Conservation (phyloP, 2,329 filamentous ascomycete genomes). For the Aspergillus ochraceus region DNA sequence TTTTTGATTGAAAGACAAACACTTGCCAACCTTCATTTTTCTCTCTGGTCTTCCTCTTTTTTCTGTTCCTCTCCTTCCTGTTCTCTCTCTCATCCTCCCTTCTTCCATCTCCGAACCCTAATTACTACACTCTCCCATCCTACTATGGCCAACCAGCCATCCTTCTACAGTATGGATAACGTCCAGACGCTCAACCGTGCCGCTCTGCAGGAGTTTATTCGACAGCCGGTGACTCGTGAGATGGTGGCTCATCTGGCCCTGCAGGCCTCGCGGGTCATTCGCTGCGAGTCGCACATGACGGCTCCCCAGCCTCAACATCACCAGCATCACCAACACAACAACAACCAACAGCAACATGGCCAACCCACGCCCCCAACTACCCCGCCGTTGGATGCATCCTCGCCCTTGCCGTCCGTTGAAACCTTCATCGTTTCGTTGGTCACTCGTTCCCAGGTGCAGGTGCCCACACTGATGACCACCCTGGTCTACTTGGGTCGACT, state of each 20-base stretch:
- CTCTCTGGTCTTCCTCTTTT: background rate
- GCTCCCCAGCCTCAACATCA: slow-evolving; percentile 31
- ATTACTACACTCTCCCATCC: background rate
- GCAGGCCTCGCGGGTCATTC: slow-evolving; percentile 50
- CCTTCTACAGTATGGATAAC: slow-evolving; percentile 11
- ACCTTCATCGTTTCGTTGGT: slow-evolving; percentile 91
- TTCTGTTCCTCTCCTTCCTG: background rate
- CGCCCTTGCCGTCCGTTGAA: slow-evolving; percentile 73
- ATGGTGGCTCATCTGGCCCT: slow-evolving; percentile 50
- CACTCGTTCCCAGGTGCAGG: slow-evolving; percentile 90
- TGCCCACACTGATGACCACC: slow-evolving; percentile 94
- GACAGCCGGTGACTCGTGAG: slow-evolving; percentile 47
- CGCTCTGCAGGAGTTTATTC: slow-evolving; percentile 50
- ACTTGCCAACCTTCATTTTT: background rate
- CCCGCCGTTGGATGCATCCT: slow-evolving; percentile 51
- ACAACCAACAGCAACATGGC: slow-evolving; percentile 38
- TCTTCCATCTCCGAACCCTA: background rate
- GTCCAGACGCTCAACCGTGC: slow-evolving; percentile 37
- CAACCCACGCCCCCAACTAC: slow-evolving; percentile 62
- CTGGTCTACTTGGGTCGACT: slow-evolving; percentile 89
- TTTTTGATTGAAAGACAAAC: slow-evolving; percentile 5
- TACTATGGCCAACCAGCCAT: slow-evolving; percentile 3
- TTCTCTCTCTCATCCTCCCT: slow-evolving; percentile 2
- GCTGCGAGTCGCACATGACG: slow-evolving; percentile 53
- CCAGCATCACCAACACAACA: slow-evolving; percentile 5